Percentiles rank a stretch among this genome's conserved stretches.
Evolutionary conservation across 148 eudicot species (phyloP).

Genomic region (Oxyria digyna): DNA sequence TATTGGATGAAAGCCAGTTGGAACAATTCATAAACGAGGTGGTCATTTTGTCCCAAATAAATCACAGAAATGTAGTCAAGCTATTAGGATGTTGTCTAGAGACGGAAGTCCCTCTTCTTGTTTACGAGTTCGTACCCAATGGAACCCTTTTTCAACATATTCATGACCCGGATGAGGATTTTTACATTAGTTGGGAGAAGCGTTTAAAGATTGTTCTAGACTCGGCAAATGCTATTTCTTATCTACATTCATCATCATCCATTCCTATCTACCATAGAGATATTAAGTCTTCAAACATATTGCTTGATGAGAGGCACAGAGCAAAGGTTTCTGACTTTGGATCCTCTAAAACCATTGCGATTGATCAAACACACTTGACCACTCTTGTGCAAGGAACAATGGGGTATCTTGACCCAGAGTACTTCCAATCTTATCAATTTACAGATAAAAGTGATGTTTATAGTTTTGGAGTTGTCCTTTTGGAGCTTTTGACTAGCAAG

Average conservation of each 20-base stretch:
- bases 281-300: constrained; percentile 1
- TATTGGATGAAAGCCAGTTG: neutral
- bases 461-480: neutral
- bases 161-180: neutral
- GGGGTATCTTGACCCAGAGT: neutral
- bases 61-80: neutral
- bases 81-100: neutral
- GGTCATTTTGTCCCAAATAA: constrained; percentile 1
- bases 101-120: constrained; percentile 1
- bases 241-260: neutral
- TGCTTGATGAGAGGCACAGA: neutral
- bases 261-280: neutral
- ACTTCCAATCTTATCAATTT: constrained; percentile 2
- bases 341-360: neutral
- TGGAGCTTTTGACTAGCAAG: constrained; percentile 2
- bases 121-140: neutral
- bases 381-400: constrained; percentile 4
- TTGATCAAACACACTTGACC: constrained; percentile 5
- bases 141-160: neutral
- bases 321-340: neutral
- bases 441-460: constrained; percentile 4
- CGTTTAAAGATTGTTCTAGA: neutral
- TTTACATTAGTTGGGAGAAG: neutral
- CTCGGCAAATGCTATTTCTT: neutral
- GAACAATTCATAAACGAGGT: neutral